These are phyloP conservation scores for Neonectria punicea DNA, from an alignment of 2,329 filamentous ascomycete species.

Conservation along the genomic window DNA sequence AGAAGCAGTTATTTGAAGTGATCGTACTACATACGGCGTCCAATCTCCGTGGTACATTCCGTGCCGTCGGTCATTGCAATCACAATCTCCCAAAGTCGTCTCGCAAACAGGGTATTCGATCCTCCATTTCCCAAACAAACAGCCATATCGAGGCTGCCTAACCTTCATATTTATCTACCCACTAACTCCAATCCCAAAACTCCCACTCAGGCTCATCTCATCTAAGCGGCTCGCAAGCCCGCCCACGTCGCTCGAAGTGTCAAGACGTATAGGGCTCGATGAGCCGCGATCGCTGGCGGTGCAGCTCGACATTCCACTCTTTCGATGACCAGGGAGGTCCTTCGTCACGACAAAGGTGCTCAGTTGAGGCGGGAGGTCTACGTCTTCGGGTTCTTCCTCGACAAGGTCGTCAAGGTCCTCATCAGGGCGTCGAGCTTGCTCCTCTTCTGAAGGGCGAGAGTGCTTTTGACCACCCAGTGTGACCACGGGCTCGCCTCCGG, in stretches of 20 bases:
- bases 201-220: slow-evolving; percentile 47
- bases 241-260: slow-evolving; percentile 42
- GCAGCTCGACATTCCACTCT: slow-evolving; percentile 29
- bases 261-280: slow-evolving; percentile 43
- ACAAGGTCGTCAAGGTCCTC: slow-evolving; percentile 45
- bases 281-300: slow-evolving; percentile 35
- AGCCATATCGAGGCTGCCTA: neutral
- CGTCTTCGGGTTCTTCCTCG: slow-evolving; percentile 40
- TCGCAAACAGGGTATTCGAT: slow-evolving; percentile 15
- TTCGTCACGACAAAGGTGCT: slow-evolving; percentile 21
- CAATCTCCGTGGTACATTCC: slow-evolving; percentile 1
- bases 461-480: slow-evolving; percentile 37
- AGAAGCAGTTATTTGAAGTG: neutral
- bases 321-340: slow-evolving; percentile 13
- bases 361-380: slow-evolving; percentile 30
- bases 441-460: slow-evolving; percentile 18
- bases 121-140: neutral
- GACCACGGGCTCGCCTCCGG: slow-evolving; percentile 64
- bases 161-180: slow-evolving; percentile 27
- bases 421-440: slow-evolving; percentile 16
- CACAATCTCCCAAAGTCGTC: neutral
- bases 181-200: slow-evolving; percentile 45
- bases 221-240: slow-evolving; percentile 46
- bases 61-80: neutral
- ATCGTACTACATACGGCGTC: neutral